phyloP scores from a whole-genome alignment of 202 grass and related monocot species.

The Digitaria exilis region DNA sequence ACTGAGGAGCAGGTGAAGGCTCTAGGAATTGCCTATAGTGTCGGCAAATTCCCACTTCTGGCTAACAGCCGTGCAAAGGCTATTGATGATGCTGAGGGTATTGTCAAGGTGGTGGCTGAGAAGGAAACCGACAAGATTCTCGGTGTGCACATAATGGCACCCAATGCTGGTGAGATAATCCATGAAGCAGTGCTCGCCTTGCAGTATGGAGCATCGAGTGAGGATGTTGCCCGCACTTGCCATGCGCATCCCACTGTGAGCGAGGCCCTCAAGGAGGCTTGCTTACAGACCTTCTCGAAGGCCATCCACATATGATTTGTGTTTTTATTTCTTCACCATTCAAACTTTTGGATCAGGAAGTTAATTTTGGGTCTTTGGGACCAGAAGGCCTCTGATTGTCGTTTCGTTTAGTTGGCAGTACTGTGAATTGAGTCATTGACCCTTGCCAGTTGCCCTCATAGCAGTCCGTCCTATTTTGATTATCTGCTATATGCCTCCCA shows the following conservation, averaged over 20 bases:
- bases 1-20: slow-evolving; percentile 97
- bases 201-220: slow-evolving; percentile 95
- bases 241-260: slow-evolving; percentile 96
- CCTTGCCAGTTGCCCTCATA: slow-evolving; percentile 15
- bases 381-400: slow-evolving; percentile 36
- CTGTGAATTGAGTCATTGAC: slow-evolving; percentile 50
- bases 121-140: slow-evolving; percentile 93
- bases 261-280: slow-evolving; percentile 97
- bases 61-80: slow-evolving; percentile 98
- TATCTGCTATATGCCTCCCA: no score
- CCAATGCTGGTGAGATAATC: slow-evolving; percentile 90
- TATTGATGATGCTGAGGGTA: slow-evolving; percentile 89
- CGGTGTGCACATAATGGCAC: slow-evolving; percentile 96
- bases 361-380: slow-evolving; percentile 62
- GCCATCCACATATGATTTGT: slow-evolving; percentile 91
- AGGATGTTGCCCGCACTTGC: slow-evolving; percentile 92
- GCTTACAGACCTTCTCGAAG: slow-evolving; percentile 86
- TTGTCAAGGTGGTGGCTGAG: slow-evolving; percentile 93
- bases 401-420: slow-evolving; percentile 26
- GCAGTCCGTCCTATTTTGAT: no score
- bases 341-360: slow-evolving; percentile 34
- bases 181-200: slow-evolving; percentile 86
- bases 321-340: slow-evolving; percentile 36
- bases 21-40: slow-evolving; percentile 65
- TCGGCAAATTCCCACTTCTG: slow-evolving; percentile 90